A percentile compares a stretch with the other conserved stretches of the same genome.
Conservation (phyloP, 139 green algal species). For the Microglena sp. region DNA sequence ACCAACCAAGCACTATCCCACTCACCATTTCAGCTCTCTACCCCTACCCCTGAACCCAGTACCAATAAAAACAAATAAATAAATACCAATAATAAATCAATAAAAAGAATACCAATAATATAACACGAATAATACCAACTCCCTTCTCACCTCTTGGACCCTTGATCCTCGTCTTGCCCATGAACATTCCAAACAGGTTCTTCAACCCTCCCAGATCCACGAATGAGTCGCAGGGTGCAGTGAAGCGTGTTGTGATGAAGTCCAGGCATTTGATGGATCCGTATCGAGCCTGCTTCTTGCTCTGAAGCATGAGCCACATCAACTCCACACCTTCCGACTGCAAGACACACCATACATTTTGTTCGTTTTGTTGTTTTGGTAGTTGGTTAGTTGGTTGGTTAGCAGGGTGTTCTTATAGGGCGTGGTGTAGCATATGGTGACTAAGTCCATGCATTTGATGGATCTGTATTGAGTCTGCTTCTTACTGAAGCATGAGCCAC, state of each 20-base stretch:
- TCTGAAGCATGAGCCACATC: conserved; percentile 85
- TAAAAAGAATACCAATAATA: too few species aligned
- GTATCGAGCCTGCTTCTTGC: conserved; percentile 48
- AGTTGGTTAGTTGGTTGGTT: too few species aligned
- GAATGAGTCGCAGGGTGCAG: conserved; percentile 6
- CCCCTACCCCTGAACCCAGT: too few species aligned
- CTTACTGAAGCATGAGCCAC: conserved; percentile 81
- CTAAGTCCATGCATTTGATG: conserved; percentile 85
- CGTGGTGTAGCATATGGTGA: conserved; percentile 32
- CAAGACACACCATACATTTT: neutral
- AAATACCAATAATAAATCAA: too few species aligned
- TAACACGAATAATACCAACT: too few species aligned
- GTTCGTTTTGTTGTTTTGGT: too few species aligned
- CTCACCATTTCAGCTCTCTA: too few species aligned
- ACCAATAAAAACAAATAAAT: too few species aligned
- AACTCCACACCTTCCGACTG: conserved; percentile 83
- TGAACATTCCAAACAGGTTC: conserved; percentile 86
- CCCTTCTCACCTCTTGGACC: conserved; percentile 15
- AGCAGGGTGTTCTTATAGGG: too few species aligned
- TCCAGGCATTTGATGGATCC: conserved; percentile 79
- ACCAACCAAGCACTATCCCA: too few species aligned
- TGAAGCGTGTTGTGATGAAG: conserved; percentile 62
- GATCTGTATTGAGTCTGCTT: conserved; percentile 50
- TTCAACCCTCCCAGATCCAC: conserved; percentile 71
- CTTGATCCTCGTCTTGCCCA: conserved; percentile 77